A percentile compares a stretch with the other conserved stretches of the same genome.
Evolutionary conservation across 257 asterid species (phyloP).

Genomic region (Galeopsis tetrahit): DNA sequence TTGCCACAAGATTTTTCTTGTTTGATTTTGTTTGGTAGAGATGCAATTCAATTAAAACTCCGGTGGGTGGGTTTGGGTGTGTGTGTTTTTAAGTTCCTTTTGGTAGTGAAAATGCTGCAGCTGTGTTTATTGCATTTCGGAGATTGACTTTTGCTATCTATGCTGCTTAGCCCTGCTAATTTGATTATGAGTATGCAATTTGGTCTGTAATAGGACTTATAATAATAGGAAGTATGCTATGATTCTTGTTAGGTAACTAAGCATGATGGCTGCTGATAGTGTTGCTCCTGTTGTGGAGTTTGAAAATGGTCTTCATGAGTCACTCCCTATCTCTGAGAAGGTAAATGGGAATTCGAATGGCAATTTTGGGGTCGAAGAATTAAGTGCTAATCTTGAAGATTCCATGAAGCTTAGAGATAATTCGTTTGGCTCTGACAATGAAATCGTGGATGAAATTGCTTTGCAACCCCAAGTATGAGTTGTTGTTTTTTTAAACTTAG

Average conservation of each 20-base stretch:
- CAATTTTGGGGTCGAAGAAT: conserved; percentile 33
- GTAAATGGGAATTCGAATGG: conserved; percentile 41
- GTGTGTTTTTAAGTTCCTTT: conserved; percentile 12
- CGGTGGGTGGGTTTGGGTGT: conserved; percentile 6
- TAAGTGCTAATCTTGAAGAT: conserved; percentile 44
- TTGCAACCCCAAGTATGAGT: conserved; percentile 41
- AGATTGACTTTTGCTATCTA: conserved; percentile 20
- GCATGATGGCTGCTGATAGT: conserved; percentile 48
- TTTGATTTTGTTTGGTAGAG: conserved; percentile 27
- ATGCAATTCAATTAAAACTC: conserved; percentile 21
- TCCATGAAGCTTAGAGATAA: conserved; percentile 41
- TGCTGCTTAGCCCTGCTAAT: conserved; percentile 13
- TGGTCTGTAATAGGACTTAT: neutral
- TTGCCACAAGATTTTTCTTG: conserved; percentile 32
- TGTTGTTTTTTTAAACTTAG: neutral
- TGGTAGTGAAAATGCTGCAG: conserved; percentile 6
- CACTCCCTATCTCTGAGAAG: conserved; percentile 37
- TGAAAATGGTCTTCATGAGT: conserved; percentile 46
- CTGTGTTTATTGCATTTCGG: neutral
- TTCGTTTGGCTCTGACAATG: conserved; percentile 30
- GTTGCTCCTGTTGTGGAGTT: conserved; percentile 33
- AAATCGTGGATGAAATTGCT: conserved; percentile 33
- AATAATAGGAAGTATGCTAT: neutral
- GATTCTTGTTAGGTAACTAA: conserved; percentile 37
- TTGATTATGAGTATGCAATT: conserved; percentile 1